Evolutionary conservation across 1,284 basidiomycete species (phyloP), one percentile per base, ranked within the genome.

Genomic region (Anthracocystis panici-leucophaei): DNA sequence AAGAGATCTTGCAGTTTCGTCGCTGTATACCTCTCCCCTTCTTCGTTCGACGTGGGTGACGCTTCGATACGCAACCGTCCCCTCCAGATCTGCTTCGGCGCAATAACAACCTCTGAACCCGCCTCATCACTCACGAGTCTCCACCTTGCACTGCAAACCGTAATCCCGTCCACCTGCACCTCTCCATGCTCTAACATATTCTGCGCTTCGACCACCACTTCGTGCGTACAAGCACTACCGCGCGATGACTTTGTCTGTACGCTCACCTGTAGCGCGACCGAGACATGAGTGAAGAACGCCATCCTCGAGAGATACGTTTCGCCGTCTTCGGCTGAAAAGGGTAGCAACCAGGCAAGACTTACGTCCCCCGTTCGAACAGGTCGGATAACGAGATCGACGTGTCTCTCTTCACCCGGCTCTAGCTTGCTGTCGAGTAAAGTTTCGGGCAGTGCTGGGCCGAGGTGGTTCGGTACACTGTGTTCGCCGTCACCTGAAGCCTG

Each of bases 381-480:
- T 14, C 57, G 54, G 6, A 80, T 31, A 1, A 55, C 8, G 14
- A 76, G 16, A 1, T 12, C 11, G 5, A 54, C 54, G 31, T 73
- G 55, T 2, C 52, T 42, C 48, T 79, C 66, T 31, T 79, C 56
- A 2, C 72, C 79, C 25, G 72, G 50, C 3, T 45, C 41, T 1
- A 80, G 46, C 44, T 14, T 10, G 0, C 5, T 3, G 11, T 55
- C 59, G 27, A 68, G 10, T 0, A 75, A 44, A 3, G 6, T 16
- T 20, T 65, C 44, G 0, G 68, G 61, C 1, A 5, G 14, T 5
- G 42, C 31, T 48, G 82, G 63, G 0, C 80, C 65, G 6, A 78
- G 64, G 1, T 79, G 71, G 12, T 88, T 82, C 8, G 63, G 53
- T 21, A 88, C 77, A 0, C 57, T 74, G 25, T 25, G 5, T 10